Conservation (phyloP, 2,329 filamentous ascomycete genomes). For the Rugonectria rugulosa region DNA sequence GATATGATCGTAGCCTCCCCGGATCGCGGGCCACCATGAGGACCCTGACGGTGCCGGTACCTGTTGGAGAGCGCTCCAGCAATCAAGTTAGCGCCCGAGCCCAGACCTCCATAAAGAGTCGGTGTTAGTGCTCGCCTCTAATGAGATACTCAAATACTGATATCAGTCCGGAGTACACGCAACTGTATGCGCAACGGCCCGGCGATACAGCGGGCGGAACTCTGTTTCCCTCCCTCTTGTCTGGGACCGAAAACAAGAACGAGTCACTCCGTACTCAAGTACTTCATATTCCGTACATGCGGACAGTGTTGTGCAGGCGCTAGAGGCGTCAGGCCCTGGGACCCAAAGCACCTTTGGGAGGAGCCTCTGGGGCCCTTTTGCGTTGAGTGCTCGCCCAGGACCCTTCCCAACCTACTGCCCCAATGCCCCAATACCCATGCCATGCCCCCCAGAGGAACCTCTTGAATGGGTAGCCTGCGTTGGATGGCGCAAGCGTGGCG, state of each 20-base stretch:
- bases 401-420: too few relatives aligned
- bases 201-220: slow-evolving; percentile 11
- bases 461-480: neutral
- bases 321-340: slow-evolving; percentile 17
- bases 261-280: too few relatives aligned
- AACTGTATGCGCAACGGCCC: slow-evolving; percentile 11
- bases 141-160: too few relatives aligned
- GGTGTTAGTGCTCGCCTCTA: neutral
- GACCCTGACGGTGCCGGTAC: slow-evolving; percentile 29
- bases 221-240: neutral
- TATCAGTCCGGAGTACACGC: neutral
- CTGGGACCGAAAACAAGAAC: neutral
- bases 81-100: slow-evolving; percentile 33
- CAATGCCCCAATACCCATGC: neutral
- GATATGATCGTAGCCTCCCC: slow-evolving; percentile 31
- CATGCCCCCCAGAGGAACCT: slow-evolving; percentile 13
- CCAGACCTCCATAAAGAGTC: neutral
- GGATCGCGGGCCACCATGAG: slow-evolving; percentile 32
- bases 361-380: too few relatives aligned
- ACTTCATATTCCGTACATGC: too few relatives aligned
- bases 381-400: too few relatives aligned
- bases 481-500: slow-evolving; percentile 30
- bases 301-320: slow-evolving; percentile 1
- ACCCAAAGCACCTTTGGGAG: neutral
- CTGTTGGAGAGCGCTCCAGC: neutral